These are phyloP conservation scores for Parietaria judaica DNA, from an alignment of 306 rosid genomes.

Conservation along the genomic window DNA sequence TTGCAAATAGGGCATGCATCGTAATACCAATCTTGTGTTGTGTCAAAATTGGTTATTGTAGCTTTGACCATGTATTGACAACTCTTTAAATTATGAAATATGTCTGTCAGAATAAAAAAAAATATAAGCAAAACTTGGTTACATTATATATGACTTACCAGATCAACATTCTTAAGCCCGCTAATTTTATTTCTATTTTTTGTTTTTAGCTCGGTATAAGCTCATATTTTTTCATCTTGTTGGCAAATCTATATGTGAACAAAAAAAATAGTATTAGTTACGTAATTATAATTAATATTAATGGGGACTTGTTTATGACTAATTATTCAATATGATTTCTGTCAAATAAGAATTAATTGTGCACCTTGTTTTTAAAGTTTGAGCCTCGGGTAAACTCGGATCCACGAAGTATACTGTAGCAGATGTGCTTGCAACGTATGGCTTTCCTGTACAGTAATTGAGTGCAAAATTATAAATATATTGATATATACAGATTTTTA, in stretches of 20 bases:
- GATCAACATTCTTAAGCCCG: background rate
- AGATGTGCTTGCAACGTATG: background rate
- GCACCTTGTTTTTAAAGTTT: background rate
- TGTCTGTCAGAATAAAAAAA: background rate
- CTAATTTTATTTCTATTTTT: background rate
- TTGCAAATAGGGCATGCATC: background rate
- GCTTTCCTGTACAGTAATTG: background rate
- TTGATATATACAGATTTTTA: background rate
- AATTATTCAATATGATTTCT: background rate
- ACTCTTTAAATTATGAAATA: background rate
- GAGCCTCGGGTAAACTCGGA: background rate
- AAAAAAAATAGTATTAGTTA: background rate
- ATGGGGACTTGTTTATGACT: no score
- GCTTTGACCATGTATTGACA: background rate
- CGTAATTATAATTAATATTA: background rate
- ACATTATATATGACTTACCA: background rate
- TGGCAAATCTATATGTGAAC: background rate
- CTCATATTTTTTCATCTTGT: background rate
- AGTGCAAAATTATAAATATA: background rate
- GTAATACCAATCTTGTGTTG: background rate
- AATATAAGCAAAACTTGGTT: background rate
- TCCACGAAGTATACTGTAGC: background rate
- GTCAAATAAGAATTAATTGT: background rate
- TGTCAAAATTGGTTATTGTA: background rate
- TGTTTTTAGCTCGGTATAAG: background rate